Percentiles rank a stretch among this genome's conserved stretches.
phyloP scores from a whole-genome alignment of 495 filamentous ascomycete species.

The Penicillium lividum region DNA sequence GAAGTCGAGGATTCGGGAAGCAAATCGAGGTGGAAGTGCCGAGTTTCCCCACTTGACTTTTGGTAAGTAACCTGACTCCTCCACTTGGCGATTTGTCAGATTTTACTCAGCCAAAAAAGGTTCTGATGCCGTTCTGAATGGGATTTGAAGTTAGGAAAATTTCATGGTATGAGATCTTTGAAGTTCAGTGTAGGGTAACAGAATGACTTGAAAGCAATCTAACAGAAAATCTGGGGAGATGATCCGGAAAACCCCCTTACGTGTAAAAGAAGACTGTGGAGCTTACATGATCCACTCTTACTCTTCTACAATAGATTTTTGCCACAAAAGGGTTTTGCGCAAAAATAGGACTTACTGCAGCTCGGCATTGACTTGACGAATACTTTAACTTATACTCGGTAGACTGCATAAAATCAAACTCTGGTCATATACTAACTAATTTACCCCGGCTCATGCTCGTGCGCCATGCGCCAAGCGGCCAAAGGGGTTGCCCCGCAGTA shows the following conservation, averaged over 20 bases:
- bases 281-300: background rate
- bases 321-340: background rate
- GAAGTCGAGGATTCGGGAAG: constrained; percentile 20
- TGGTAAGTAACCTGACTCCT: constrained; percentile 1
- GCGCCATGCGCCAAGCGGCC: too few relatives aligned
- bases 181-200: too few relatives aligned
- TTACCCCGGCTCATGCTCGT: too few relatives aligned
- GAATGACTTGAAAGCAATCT: too few relatives aligned
- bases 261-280: constrained; percentile 3
- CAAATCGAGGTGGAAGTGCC: constrained; percentile 23
- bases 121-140: background rate
- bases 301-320: background rate
- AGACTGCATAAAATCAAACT: background rate
- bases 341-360: background rate
- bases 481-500: too few relatives aligned
- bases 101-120: constrained; percentile 22
- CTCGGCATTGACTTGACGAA: background rate
- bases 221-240: constrained; percentile 1
- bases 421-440: background rate
- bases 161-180: background rate
- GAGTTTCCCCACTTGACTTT: constrained; percentile 17
- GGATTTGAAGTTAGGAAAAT: background rate
- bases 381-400: background rate
- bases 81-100: constrained; percentile 29
- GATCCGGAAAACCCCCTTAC: constrained; percentile 5